Evolutionary conservation across 2,329 filamentous ascomycete species (phyloP).

Genomic region (Parasarocladium wereldwijsianum): DNA sequence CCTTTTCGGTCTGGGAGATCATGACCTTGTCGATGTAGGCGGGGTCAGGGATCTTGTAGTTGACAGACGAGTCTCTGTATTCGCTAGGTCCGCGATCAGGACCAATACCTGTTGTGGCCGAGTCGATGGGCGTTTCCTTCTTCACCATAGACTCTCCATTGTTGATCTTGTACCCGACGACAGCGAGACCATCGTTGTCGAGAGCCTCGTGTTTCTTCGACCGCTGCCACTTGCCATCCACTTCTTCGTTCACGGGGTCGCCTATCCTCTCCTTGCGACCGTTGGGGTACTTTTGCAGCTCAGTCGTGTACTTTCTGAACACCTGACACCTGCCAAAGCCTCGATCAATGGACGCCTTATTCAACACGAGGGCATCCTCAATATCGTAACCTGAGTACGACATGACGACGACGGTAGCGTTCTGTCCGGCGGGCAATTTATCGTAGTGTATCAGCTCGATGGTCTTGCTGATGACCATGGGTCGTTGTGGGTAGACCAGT

Average conservation of each 20-base stretch:
- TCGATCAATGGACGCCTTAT: slow-evolving; percentile 88
- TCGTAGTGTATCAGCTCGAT: slow-evolving; percentile 96
- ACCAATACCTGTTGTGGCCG: slow-evolving; percentile 56
- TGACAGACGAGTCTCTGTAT: slow-evolving; percentile 53
- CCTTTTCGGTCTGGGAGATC: slow-evolving; percentile 77
- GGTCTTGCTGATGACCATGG: slow-evolving; percentile 93
- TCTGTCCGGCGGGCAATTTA: slow-evolving; percentile 91
- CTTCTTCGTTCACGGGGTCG: slow-evolving; percentile 34
- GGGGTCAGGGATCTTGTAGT: slow-evolving; percentile 72
- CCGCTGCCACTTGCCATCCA: slow-evolving; percentile 45
- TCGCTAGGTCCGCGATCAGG: slow-evolving; percentile 48
- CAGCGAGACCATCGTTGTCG: slow-evolving; percentile 75
- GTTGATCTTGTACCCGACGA: slow-evolving; percentile 67
- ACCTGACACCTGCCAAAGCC: slow-evolving; percentile 96
- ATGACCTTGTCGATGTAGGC: slow-evolving; percentile 94
- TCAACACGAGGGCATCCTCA: slow-evolving; percentile 90
- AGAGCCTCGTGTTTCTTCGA: slow-evolving; percentile 54
- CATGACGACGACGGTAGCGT: slow-evolving; percentile 97
- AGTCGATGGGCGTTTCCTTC: slow-evolving; percentile 73
- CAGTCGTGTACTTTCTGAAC: slow-evolving; percentile 84
- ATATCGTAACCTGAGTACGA: slow-evolving; percentile 99
- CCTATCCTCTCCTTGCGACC: slow-evolving; percentile 54
- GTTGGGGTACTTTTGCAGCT: slow-evolving; percentile 81
- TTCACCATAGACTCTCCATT: slow-evolving; percentile 78
- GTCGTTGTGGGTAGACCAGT: slow-evolving; percentile 93